Conservation (phyloP, 2,329 filamentous ascomycete species). For the Penicillium nordicum region DNA sequence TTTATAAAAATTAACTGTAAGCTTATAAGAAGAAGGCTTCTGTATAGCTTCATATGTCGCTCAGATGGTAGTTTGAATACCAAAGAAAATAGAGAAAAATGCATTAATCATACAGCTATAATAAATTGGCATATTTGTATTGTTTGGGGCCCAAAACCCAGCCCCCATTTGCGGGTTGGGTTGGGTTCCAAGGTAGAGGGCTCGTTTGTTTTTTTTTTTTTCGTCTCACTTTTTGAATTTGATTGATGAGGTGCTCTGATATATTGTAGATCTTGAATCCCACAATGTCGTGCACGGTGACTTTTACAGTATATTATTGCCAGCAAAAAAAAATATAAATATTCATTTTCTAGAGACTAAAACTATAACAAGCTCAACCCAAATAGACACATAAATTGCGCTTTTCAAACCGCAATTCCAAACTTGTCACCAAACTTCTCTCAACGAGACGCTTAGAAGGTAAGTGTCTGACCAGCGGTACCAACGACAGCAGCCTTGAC, state of each 20-base stretch:
- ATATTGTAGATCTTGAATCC: not conserved
- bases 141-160: too few species aligned
- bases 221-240: not conserved
- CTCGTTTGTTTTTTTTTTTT: not conserved
- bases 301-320: not conserved
- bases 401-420: not conserved
- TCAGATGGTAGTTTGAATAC: too few species aligned
- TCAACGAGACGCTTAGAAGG: slow-evolving; percentile 22
- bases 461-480: slow-evolving; percentile 35
- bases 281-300: too few species aligned
- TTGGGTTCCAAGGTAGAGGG: too few species aligned
- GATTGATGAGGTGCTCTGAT: not conserved
- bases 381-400: not conserved
- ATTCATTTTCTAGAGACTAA: not conserved
- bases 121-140: too few species aligned
- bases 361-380: too few species aligned
- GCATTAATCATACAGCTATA: too few species aligned
- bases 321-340: not conserved
- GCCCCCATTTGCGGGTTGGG: too few species aligned
- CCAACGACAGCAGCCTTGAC: slow-evolving; percentile 47
- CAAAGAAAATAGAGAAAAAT: too few species aligned
- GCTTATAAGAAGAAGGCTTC: too few species aligned
- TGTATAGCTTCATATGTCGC: too few species aligned
- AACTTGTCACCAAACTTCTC: not conserved
- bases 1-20: too few species aligned